Percentiles rank a stretch among this genome's conserved stretches.
Evolutionary conservation across 2,329 filamentous ascomycete genomes (phyloP).

Genomic region (Aspergillus novofumigatus): DNA sequence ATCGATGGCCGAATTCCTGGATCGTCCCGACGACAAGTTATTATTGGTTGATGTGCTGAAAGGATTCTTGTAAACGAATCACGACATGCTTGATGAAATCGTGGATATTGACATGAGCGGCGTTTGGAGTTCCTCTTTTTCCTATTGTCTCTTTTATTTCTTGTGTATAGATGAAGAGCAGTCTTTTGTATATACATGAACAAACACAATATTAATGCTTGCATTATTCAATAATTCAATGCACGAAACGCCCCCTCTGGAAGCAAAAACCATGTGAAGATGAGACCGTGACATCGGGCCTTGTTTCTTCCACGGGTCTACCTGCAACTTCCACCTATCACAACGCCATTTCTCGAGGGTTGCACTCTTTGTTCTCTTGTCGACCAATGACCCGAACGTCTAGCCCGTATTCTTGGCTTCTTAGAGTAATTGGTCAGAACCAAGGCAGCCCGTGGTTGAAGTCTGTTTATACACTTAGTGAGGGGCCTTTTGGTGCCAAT

Average conservation of each 20-base stretch:
- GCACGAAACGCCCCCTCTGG: background rate
- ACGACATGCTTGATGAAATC: background rate
- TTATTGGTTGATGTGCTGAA: background rate
- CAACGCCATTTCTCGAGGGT: background rate
- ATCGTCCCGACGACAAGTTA: background rate
- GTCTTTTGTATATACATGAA: background rate
- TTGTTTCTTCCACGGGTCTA: background rate
- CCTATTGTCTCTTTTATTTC: background rate
- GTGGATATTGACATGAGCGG: background rate
- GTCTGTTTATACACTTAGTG: too few species aligned
- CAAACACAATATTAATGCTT: background rate
- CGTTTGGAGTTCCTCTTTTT: background rate
- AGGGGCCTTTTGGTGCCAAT: too few species aligned
- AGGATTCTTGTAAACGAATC: background rate
- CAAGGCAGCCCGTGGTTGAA: background rate
- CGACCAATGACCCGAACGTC: background rate
- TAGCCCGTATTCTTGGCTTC: background rate
- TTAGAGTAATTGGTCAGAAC: background rate
- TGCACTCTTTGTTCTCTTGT: background rate
- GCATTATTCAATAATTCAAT: background rate
- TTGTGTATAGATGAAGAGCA: background rate
- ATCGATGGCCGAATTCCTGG: background rate
- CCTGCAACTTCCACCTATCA: background rate
- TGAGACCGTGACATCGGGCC: background rate
- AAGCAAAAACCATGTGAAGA: background rate